phyloP scores from a whole-genome alignment of 192 early-diverging fungal species.

The Backusella westeae region DNA sequence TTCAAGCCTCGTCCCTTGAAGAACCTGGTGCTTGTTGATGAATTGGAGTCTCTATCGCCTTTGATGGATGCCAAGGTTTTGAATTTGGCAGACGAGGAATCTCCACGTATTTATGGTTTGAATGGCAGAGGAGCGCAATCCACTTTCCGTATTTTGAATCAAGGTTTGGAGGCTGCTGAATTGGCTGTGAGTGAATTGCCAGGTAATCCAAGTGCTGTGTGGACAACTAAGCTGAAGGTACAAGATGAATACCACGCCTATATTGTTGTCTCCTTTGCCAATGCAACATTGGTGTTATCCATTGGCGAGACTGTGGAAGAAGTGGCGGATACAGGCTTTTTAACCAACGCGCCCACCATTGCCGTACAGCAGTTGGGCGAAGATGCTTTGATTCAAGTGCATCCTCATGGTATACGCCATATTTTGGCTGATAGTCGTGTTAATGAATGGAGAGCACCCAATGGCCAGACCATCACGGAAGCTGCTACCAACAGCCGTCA shows the following conservation, averaged over 20 bases:
- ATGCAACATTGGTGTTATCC: conserved; percentile 88
- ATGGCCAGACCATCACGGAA: conserved; percentile 64
- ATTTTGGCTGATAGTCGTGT: conserved; percentile 85
- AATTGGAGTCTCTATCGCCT: conserved; percentile 80
- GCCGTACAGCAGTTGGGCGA: conserved; percentile 81
- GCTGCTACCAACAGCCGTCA: conserved; percentile 85
- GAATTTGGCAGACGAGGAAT: conserved; percentile 89
- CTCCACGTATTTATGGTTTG: conserved; percentile 91
- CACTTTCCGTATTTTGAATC: conserved; percentile 84
- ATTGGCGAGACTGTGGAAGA: conserved; percentile 94
- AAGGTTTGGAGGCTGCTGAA: conserved; percentile 91
- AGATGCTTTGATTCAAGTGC: conserved; percentile 87
- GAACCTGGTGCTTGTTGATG: conserved; percentile 90
- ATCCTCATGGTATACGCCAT: conserved; percentile 88
- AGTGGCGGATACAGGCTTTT: conserved; percentile 87
- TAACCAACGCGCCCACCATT: conserved; percentile 81
- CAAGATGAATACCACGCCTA: conserved; percentile 71
- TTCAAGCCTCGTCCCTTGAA: conserved; percentile 78
- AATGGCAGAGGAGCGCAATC: conserved; percentile 81
- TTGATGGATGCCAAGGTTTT: conserved; percentile 80
- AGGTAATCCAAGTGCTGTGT: conserved; percentile 90
- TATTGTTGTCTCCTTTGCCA: conserved; percentile 91
- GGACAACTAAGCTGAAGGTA: conserved; percentile 58
- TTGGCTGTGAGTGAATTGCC: conserved; percentile 92
- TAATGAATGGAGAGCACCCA: conserved; percentile 92